Evolutionary conservation across 345 rosid genomes (phyloP), one percentile per base, ranked within the genome.

Genomic region (Lepidium aucheri): DNA sequence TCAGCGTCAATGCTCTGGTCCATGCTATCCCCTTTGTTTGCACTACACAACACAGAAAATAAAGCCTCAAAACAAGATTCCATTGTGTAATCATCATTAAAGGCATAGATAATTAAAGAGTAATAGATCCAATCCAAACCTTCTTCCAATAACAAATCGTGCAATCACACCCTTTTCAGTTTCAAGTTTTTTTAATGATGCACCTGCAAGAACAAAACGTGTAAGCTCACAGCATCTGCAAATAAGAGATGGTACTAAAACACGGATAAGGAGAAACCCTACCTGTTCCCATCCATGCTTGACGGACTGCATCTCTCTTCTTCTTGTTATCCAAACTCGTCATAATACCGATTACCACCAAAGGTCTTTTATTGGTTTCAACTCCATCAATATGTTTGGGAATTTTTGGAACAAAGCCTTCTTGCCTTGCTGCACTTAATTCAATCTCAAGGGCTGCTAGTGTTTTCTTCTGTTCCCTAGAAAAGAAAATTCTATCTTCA

Each of bases 231-330:
- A 28, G 32, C 46, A 22, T 7, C 2, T 26, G 43, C 54, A 58
- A 17, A 53, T 15, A 32, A 71, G 32, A 60, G 40, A 67, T 12
- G 45, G 51, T 38, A 38, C 50, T 22, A 30, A 68, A 47, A 26
- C 12, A 53, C 16, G 50, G 38, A 53, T 7, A 50, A 53, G 9
- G 44, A 55, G 54, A 5, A 41, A 40, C 33, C 63, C 4, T 81
- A 87, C 94, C 94, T 5, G 78, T 81, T 63, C 90, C 95, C 93
- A 88, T 85, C 99, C 97, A 90, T 41, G 99, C 90, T 81, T 86
- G 86, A 9, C 97, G 86, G 35, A 88, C 80, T 7, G 96, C 95
- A 70, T 88, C 89, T 64, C 97, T 81, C 57, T 86, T 88, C 76
- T 82, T 86, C 76, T 75, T 84, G 38, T 81, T 86, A 45, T 88